phyloP scores from a whole-genome alignment of 1,284 basidiomycete species.

The Thecaphora thlaspeos region DNA sequence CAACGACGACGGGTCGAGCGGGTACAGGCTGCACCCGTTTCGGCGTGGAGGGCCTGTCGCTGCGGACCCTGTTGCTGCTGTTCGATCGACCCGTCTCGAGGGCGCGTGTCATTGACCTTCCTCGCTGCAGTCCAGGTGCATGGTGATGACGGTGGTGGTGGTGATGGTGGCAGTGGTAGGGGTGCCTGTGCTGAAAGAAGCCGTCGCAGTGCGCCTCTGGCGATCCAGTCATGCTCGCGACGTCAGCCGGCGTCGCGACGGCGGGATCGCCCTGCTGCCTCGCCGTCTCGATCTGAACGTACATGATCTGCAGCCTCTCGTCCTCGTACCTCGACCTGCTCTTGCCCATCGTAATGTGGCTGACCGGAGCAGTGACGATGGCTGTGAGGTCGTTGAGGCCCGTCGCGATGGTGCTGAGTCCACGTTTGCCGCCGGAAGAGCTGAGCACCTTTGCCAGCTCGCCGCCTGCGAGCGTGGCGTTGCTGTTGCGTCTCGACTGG shows the following conservation, averaged over 20 bases:
- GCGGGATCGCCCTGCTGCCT: slow-evolving; percentile 45
- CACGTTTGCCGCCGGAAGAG: slow-evolving; percentile 5
- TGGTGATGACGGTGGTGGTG: neutral
- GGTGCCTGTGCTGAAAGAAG: neutral
- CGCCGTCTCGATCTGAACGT: slow-evolving; percentile 41
- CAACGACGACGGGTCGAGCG: neutral
- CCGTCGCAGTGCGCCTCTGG: neutral
- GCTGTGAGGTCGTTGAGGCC: slow-evolving; percentile 37
- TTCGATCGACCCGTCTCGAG: neutral
- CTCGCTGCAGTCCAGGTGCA: neutral
- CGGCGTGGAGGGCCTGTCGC: neutral
- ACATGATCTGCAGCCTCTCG: slow-evolving; percentile 20
- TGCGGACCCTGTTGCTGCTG: neutral
- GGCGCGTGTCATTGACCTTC: neutral
- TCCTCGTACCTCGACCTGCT: slow-evolving; percentile 11
- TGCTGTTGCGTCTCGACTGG: slow-evolving; percentile 1
- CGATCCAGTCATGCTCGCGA: neutral
- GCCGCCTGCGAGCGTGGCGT: slow-evolving; percentile 9
- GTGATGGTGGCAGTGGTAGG: slow-evolving; percentile 12
- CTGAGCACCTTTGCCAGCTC: slow-evolving; percentile 12
- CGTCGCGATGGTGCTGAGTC: slow-evolving; percentile 27
- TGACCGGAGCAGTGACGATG: slow-evolving; percentile 24
- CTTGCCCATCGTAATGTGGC: slow-evolving; percentile 2
- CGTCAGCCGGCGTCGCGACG: slow-evolving; percentile 7
- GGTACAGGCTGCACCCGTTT: neutral